Evolutionary conservation across 2,329 filamentous ascomycete species (phyloP).

Genomic region (Didymella lethalis): DNA sequence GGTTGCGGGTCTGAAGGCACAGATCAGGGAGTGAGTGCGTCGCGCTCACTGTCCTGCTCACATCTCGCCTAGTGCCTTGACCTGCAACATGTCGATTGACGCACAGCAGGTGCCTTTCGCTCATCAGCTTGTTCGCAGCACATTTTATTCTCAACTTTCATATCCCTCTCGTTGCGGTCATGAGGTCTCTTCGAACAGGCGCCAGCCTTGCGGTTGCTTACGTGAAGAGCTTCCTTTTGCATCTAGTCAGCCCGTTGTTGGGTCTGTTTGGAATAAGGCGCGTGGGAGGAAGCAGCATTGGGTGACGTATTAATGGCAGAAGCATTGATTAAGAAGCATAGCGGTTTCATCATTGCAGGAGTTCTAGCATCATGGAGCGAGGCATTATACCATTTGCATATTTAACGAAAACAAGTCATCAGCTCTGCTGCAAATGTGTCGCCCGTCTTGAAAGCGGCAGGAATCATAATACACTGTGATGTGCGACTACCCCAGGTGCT

Average conservation of each 20-base stretch:
- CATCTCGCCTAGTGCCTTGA: not conserved
- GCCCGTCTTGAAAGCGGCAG: not conserved
- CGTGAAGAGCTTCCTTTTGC: not conserved
- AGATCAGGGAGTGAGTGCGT: conserved; percentile 55
- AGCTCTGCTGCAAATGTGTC: not conserved
- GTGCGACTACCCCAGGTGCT: not conserved
- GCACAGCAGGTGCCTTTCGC: conserved; percentile 5
- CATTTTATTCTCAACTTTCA: conserved; percentile 1
- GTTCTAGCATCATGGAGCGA: conserved; percentile 17
- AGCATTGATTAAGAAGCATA: conserved; percentile 6
- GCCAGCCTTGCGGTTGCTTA: not conserved
- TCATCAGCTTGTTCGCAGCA: conserved; percentile 1
- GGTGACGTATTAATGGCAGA: conserved; percentile 8
- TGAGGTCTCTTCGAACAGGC: not conserved
- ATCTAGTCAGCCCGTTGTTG: conserved; percentile 3
- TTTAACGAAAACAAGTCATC: conserved; percentile 22
- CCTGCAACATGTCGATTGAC: conserved; percentile 1
- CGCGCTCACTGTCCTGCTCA: conserved; percentile 2
- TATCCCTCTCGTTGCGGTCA: not conserved
- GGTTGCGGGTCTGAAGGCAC: conserved; percentile 69
- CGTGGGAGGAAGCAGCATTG: not conserved
- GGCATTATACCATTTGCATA: conserved; percentile 25
- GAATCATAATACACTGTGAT: not conserved
- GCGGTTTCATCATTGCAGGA: conserved; percentile 20
- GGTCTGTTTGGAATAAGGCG: not conserved